Percentiles rank a stretch among this genome's conserved stretches.
These are phyloP conservation scores for Hordeum pubiflorum DNA, from an alignment of 202 grass and related monocot genomes.

Conservation along the genomic window DNA sequence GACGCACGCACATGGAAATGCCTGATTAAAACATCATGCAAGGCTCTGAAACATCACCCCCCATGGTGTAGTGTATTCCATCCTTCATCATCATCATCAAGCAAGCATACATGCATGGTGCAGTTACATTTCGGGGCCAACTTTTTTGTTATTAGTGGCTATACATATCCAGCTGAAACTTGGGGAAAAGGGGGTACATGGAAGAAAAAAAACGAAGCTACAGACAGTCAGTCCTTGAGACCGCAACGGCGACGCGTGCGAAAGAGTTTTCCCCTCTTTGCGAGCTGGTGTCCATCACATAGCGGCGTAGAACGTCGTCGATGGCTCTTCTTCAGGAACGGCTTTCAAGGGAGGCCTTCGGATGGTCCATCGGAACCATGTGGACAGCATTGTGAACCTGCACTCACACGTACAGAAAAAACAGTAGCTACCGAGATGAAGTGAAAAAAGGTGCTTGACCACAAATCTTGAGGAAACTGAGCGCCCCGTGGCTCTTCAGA, in stretches of 20 bases:
- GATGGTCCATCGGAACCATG: constrained; percentile 90
- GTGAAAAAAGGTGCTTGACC: neutral
- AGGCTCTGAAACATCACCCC: neutral
- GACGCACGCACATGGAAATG: neutral
- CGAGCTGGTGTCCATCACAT: constrained; percentile 17
- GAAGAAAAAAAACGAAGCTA: neutral
- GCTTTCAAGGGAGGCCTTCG: constrained; percentile 54
- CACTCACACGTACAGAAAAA: neutral
- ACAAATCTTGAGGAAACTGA: constrained; percentile 72
- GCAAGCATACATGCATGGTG: too few relatives aligned
- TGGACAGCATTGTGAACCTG: constrained; percentile 68
- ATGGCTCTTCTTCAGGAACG: neutral
- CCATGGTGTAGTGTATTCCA: neutral
- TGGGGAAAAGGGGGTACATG: neutral
- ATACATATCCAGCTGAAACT: neutral
- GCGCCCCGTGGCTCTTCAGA: constrained; percentile 54
- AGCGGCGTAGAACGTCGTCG: neutral
- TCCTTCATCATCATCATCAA: neutral
- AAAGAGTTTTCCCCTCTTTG: neutral
- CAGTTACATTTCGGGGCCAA: neutral
- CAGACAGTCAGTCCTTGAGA: neutral
- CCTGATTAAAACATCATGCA: constrained; percentile 1
- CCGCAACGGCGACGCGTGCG: neutral
- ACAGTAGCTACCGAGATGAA: neutral
- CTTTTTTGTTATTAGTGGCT: constrained; percentile 2